These are phyloP conservation scores for Candida mesenterica DNA, from an alignment of 1,139 yeast genomes.

Conservation along the genomic window DNA sequence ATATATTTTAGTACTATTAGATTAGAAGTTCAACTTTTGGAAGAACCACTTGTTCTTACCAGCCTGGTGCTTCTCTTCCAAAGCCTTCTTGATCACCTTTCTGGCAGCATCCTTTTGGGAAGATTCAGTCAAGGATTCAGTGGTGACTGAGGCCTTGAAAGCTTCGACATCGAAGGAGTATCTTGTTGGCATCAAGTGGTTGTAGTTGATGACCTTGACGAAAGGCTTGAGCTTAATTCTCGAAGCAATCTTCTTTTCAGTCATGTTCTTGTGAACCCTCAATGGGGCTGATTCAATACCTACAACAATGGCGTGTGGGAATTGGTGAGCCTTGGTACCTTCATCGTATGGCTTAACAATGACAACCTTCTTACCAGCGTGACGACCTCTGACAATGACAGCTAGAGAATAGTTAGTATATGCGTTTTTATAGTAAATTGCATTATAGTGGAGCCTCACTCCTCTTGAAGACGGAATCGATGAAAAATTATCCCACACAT, in stretches of 20 bases:
- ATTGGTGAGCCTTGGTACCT: conserved; percentile 98
- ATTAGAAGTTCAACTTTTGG: conserved; percentile 94
- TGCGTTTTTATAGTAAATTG: too few relatives aligned
- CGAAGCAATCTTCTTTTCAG: conserved; percentile 95
- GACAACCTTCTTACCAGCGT: conserved; percentile 99
- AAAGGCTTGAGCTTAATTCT: conserved; percentile 99
- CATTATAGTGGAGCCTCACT: too few relatives aligned
- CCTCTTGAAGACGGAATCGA: too few relatives aligned
- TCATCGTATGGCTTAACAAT: conserved; percentile 98
- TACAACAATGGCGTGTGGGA: conserved; percentile 99
- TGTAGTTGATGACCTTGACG: conserved; percentile 99
- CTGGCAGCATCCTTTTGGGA: conserved; percentile 99
- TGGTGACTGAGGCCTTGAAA: conserved; percentile 86
- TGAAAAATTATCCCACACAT: too few relatives aligned
- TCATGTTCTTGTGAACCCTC: conserved; percentile 94
- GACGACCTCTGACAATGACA: conserved; percentile 99
- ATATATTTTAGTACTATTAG: conserved; percentile 1
- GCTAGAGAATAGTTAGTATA: conserved; percentile 56
- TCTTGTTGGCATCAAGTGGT: conserved; percentile 99
- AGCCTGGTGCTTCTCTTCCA: conserved; percentile 99
- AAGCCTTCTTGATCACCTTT: conserved; percentile 98
- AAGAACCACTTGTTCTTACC: conserved; percentile 99
- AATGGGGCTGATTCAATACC: conserved; percentile 99
- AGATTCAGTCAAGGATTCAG: conserved; percentile 97
- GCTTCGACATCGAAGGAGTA: conserved; percentile 97